These are phyloP conservation scores for Sanghuangporus weigelae DNA, from an alignment of 1,284 basidiomycete genomes.

Conservation along the genomic window DNA sequence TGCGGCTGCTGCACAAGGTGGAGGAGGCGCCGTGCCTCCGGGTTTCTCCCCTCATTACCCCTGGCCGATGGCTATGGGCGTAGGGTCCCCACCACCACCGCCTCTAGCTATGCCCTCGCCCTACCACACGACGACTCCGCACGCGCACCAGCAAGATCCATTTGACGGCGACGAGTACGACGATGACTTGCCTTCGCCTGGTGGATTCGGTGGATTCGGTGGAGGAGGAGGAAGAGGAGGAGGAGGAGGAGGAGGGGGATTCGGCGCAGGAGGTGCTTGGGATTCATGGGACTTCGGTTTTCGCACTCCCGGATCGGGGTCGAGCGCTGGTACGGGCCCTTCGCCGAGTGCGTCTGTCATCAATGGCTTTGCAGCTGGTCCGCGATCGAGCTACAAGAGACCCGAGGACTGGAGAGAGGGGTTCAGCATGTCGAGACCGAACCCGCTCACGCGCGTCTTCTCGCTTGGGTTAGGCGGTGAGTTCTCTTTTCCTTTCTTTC, in stretches of 20 bases:
- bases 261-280: not conserved
- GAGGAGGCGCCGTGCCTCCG: not conserved
- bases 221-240: not conserved
- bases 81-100: not conserved
- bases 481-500: not conserved
- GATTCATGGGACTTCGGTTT: too few relatives aligned
- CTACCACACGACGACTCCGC: not conserved
- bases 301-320: too few relatives aligned
- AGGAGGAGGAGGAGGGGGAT: not conserved
- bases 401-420: slow-evolving; percentile 15
- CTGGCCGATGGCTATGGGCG: not conserved
- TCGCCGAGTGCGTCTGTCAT: not conserved
- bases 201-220: not conserved
- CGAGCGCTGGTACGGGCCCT: not conserved
- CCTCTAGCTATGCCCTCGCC: not conserved
- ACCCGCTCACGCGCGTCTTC: slow-evolving; percentile 5
- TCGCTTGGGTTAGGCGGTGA: slow-evolving; percentile 11
- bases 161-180: not conserved
- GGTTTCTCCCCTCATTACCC: not conserved
- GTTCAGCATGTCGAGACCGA: slow-evolving; percentile 3
- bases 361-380: slow-evolving; percentile 5
- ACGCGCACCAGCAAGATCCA: not conserved
- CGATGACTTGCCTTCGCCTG: not conserved
- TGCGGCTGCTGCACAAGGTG: not conserved
- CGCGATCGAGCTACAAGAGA: slow-evolving; percentile 7